Base-by-base conservation (phyloP, 2,329 filamentous ascomycete species). In the Colletotrichum truncatum region DNA sequence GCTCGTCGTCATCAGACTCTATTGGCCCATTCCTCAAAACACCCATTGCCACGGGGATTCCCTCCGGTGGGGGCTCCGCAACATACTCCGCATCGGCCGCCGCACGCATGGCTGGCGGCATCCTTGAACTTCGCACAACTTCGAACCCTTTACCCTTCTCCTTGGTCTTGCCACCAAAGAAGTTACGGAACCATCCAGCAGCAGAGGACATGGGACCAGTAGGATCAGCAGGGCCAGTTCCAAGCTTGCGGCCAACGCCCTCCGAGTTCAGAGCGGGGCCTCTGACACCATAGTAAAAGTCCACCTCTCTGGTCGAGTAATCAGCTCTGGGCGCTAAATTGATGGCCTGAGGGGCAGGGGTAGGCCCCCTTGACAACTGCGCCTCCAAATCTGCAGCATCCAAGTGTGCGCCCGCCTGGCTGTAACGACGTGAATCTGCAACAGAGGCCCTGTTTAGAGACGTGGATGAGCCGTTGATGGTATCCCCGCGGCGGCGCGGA, bases 91-190 rank as follows among this genome's bases (percentile, higher is more conserved):
- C 63, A 9, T 84, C 80, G 26, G 78, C 84, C 73, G 77, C 82
- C 69, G 81, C 80, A 68, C 85, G 86, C 82, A 93, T 91, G 63
- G 90, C 89, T 6, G 92, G 91, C 3, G 94, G 94, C 82, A 96
- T 94, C 59, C 94, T 88, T 7, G 93, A 88, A 75, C 94, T 98
- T 72, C 96, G 85, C 14, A 99, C 95, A 5, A 99, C 96, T 76
- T 98, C 96, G 70, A 99, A 99, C 0, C 96, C 96, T 78, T 98
- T 98, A 69, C 91, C 91, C 78, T 97, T 97, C 70, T 98, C 95
- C 74, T 97, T 98, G 6, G 90, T 93, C 80, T 97, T 97, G 14
- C 91, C 92, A 11, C 90, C 90, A 64, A 97, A 87, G 6, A 97
- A 75, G 55, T 85, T 87, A 70, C 93, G 91, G 76, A 98, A 88